Evolutionary conservation across 805 yeast species (phyloP), one percentile per base, ranked within the genome.

Genomic region (Candida ortonii): DNA sequence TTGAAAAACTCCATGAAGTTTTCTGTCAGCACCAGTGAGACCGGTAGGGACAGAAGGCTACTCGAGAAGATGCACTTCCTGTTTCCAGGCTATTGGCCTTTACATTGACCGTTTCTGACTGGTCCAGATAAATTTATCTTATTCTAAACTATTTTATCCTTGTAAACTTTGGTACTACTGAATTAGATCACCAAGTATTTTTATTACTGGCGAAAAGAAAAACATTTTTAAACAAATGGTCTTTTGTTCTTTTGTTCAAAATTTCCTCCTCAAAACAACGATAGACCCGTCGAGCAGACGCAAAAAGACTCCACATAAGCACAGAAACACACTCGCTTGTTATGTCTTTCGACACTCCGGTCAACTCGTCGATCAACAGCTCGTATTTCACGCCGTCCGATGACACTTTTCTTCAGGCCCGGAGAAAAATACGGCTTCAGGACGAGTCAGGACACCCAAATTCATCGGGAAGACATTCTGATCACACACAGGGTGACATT

Each of bases 51-150:
- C 52, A 71, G 74, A 47, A 84, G 80, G 42, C 66, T 87, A 41
- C 70, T 84, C 50, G 78, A 79, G 54, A 84, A 84, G 63, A 77
- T 93, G 77, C 88, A 84, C 61, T 93, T 60, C 59, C 67, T 93
- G 50, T 87, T 84, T 69, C 97, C 97, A 8, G 95, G 89, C 22
- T 84, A 89, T 67, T 88, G 93, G 94, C 82, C 79, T 10, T 10
- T 42, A 16, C 14, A 38, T 10, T 34, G 29, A 28, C 22, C 3
- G 4, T 4, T 16, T 6, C 11, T 18, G 30, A n/a, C n/a, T 6
- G 10, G 5, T 24, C 16, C 5, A 24, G 5, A 7, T 12, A 24
- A 6, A 24, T 24, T 24, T 24, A 6, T 22, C n/a, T n/a, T 22
- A 7, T 23, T 18, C 23, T 7, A 17, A 15, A 17, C 18, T 9